Base-by-base conservation (phyloP, 768 basidiomycete genomes). In the Amanita jacksonii region DNA sequence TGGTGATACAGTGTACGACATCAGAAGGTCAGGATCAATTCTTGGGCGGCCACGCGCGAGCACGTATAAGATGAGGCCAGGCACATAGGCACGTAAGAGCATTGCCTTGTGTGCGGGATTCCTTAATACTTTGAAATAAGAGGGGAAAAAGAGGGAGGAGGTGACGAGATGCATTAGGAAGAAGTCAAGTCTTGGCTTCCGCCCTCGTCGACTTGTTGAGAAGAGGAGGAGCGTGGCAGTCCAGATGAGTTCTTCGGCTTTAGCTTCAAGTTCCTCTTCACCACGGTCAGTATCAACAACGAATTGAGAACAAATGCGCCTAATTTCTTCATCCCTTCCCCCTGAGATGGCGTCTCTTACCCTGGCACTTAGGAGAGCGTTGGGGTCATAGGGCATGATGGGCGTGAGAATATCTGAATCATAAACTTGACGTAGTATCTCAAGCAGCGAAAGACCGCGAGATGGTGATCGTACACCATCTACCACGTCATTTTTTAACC, bases 111-210 rank as follows among this genome's bases (percentile, higher is more conserved):
- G 60, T 18, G 53, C 55, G 8, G 56, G 50, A 28, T 57, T 63
- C 23, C 56, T 50, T 28, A 70, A 37, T 8, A 57, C 57, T 8
- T 53, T 52, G 27, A 73, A 49, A 28, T 72, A 52, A 0, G 70
- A 67, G 18, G 66, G 64, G 6, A 79, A 50, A 57, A 77, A 76
- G 4, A 77, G 51, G 6, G 73, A 64, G 25, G 68, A 69, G 8
- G 69, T 79, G 35, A 79, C 61, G 36, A 76, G 51, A 51, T 79
- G 78, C 74, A 76, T 73, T 41, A 79, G 58, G 69, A 77, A 75
- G 60, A 79, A 72, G 43, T 70, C 77, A 22, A 79, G 54, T 3
- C 76, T 62, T 5, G 73, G 71, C 50, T 70, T 66, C 31, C 68
- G 60, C 2, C 69, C 73, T 20, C 55, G 59, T 49, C 65, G 69